Base-by-base conservation (phyloP, 306 rosid genomes). In the Malus domestica region DNA sequence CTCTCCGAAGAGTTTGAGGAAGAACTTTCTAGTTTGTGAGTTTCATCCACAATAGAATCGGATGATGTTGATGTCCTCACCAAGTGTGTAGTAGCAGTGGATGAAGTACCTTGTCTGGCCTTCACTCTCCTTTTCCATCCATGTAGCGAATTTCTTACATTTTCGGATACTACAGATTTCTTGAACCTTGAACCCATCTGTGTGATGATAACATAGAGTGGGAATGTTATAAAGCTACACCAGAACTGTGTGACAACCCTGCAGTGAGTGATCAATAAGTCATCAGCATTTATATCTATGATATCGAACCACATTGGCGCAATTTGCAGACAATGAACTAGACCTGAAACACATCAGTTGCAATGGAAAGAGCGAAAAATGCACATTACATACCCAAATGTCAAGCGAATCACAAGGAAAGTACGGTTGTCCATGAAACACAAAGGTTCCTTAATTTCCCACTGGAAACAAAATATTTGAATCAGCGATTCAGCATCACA, bases 121-220 rank as follows among this genome's bases (percentile, higher is more conserved):
- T 85, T 89, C 80, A 89, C 97, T 78, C 93, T 86, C 78, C 87
- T 90, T 73, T 80, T 83, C 96, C 98, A 94, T 72, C 86, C 90
- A 13, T 81, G 73, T 18, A 94, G 89, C 38, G 97, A 94, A 44
- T 72, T 73, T 76, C 97, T 88, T 9, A 90, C 89, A 80, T 83
- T 88, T 75, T 94, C 95, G 4, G 97, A 75, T 15, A 94, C 33
- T 68, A 92, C 88, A 5, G 95, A 68, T 75, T 85, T 92, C 77
- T 86, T 90, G 84, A 90, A 89, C 84, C 80, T 89, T 60, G 98
- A 88, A 3, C 98, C 96, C 97, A 94, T 92, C 97, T 90, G 99
- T 61, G 97, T 85, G 80, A 89, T 71, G 81, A 95, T 90, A 63
- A 95, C 97, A 83, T 95, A 92, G 65, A 95, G 92, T 55, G 97